Evolutionary conservation across 441 rosid species (phyloP).

Genomic region (Populus tomentosa): DNA sequence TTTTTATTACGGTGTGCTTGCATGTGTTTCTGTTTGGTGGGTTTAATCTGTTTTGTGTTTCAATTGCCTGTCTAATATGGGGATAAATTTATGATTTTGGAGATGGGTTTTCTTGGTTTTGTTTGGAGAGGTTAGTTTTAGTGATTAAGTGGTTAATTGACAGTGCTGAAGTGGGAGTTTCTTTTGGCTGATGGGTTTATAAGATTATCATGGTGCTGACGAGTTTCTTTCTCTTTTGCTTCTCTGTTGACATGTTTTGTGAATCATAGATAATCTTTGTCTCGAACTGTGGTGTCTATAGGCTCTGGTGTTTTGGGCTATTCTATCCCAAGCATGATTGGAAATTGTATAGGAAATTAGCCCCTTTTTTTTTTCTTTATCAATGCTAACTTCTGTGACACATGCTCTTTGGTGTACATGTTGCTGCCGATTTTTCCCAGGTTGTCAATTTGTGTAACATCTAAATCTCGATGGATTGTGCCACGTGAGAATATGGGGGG

Average conservation of each 20-base stretch:
- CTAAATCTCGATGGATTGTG: neutral
- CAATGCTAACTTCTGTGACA: neutral
- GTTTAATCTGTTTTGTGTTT: neutral
- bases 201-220: neutral
- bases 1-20: neutral
- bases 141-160: neutral
- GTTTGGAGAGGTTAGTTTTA: neutral
- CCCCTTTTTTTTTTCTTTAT: neutral
- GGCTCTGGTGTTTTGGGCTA: neutral
- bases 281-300: neutral
- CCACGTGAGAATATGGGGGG: neutral
- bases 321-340: neutral
- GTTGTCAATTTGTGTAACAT: neutral
- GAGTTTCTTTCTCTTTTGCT: neutral
- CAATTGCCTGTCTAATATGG: neutral
- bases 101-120: neutral
- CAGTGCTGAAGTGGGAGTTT: neutral
- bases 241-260: neutral
- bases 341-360: neutral
- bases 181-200: neutral
- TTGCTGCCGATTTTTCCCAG: neutral
- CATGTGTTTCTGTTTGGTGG: neutral
- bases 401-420: neutral
- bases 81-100: neutral
- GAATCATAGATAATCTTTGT: neutral